A percentile compares a stretch with the other conserved stretches of the same genome.
phyloP scores from a whole-genome alignment of 345 rosid species.

The Arabis hirsuta region DNA sequence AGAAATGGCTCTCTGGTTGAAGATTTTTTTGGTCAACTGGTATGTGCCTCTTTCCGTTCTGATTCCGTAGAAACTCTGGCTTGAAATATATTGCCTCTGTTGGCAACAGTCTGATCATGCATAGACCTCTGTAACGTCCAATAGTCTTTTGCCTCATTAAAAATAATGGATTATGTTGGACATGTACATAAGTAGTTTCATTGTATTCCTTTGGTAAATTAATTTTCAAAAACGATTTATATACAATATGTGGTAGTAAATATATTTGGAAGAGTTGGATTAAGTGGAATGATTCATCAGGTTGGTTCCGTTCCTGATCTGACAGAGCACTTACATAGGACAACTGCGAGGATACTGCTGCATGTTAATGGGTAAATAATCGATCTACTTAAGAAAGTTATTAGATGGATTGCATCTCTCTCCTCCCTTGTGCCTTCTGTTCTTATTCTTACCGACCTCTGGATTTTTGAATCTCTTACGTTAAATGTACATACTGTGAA shows the following conservation, averaged over 20 bases:
- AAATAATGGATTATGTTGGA: constrained; percentile 9
- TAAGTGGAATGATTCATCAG: constrained; percentile 53
- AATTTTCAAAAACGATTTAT: constrained; percentile 20
- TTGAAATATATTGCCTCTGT: constrained; percentile 19
- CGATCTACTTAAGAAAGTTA: constrained; percentile 4
- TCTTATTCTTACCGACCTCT: constrained; percentile 23
- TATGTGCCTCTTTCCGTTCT: constrained; percentile 44
- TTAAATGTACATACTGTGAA: constrained; percentile 1
- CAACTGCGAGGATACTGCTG: constrained; percentile 86
- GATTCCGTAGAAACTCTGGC: constrained; percentile 13
- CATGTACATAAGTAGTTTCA: constrained; percentile 18
- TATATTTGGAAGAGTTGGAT: constrained; percentile 32
- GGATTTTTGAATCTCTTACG: constrained; percentile 2
- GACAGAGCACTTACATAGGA: constrained; percentile 73
- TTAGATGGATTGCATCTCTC: constrained; percentile 17
- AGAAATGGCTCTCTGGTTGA: constrained; percentile 80
- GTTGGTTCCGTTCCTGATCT: constrained; percentile 91
- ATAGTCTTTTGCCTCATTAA: constrained; percentile 12
- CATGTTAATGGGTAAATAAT: constrained; percentile 87
- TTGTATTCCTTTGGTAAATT: constrained; percentile 1
- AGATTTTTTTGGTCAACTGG: constrained; percentile 84
- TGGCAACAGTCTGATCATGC: constrained; percentile 10
- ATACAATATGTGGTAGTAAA: constrained; percentile 27
- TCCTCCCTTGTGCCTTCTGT: constrained; percentile 5
- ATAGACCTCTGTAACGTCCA: constrained; percentile 20